phyloP scores from a whole-genome alignment of 1,139 yeast genomes.

The Candida mesenterica region DNA sequence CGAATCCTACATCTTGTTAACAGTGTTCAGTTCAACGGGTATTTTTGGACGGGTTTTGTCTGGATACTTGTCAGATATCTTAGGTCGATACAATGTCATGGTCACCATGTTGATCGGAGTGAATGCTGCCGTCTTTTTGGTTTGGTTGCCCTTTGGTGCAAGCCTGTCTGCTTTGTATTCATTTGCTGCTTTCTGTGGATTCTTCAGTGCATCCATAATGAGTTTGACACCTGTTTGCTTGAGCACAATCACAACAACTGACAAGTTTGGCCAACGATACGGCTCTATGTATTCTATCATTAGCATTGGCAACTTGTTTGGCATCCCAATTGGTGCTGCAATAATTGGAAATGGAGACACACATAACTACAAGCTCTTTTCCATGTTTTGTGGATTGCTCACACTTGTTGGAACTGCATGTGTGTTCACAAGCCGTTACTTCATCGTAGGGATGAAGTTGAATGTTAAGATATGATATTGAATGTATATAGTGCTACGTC shows the following conservation, averaged over 20 bases:
- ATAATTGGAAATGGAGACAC: constrained; percentile 35
- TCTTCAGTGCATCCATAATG: constrained; percentile 28
- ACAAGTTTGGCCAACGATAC: constrained; percentile 41
- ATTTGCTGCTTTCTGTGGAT: constrained; percentile 38
- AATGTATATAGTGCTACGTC: no score
- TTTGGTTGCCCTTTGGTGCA: constrained; percentile 43
- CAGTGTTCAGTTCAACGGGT: constrained; percentile 42
- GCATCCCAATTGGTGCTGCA: constrained; percentile 46
- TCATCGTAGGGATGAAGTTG: constrained; percentile 32
- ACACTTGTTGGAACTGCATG: constrained; percentile 27
- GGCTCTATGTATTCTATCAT: constrained; percentile 39
- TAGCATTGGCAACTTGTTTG: constrained; percentile 41
- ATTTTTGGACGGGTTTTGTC: constrained; percentile 39
- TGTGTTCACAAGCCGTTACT: constrained; percentile 35
- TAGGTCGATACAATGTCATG: constrained; percentile 42
- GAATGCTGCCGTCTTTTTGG: constrained; percentile 29
- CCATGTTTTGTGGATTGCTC: constrained; percentile 35
- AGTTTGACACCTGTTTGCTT: constrained; percentile 42
- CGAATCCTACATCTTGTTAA: constrained; percentile 34
- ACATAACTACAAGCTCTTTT: constrained; percentile 33
- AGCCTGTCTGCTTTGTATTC: constrained; percentile 30
- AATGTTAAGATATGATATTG: constrained; percentile 29
- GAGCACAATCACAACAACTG: constrained; percentile 37
- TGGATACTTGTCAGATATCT: constrained; percentile 35
- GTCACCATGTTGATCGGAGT: constrained; percentile 33